Conservation (phyloP, 1,284 basidiomycete genomes). For the Phylloboletellus chloephorus region DNA sequence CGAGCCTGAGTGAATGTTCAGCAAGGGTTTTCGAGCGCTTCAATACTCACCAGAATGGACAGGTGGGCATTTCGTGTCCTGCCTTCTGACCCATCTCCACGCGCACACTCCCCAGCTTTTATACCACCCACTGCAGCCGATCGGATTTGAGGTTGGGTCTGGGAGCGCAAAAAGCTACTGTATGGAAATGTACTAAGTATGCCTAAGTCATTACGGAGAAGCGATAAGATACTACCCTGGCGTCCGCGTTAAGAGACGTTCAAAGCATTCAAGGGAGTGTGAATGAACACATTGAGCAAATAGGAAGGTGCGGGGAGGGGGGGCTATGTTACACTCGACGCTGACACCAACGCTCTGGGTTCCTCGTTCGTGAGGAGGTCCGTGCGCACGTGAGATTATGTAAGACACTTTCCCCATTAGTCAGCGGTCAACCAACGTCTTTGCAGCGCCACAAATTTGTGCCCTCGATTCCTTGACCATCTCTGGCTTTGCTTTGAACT, state of each 20-base stretch:
- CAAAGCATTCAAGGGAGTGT: constrained; percentile 2
- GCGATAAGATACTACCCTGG: constrained; percentile 3
- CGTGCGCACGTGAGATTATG: constrained; percentile 26
- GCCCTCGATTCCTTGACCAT: constrained; percentile 15
- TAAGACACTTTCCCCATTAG: constrained; percentile 21
- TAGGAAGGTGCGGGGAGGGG: background rate
- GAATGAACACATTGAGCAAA: background rate
- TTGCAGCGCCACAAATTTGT: constrained; percentile 26
- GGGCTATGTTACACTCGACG: too few species aligned
- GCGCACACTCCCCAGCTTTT: constrained; percentile 14
- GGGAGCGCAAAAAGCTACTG: constrained; percentile 19
- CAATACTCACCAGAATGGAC: constrained; percentile 57
- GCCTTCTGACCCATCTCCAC: constrained; percentile 4
- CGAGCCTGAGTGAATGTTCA: constrained; percentile 49
- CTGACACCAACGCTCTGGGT: constrained; percentile 5
- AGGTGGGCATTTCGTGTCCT: constrained; percentile 31
- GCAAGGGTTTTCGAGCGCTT: background rate
- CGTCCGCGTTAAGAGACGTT: constrained; percentile 1
- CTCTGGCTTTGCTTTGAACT: constrained; percentile 14
- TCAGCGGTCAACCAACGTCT: constrained; percentile 20
- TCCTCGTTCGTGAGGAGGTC: constrained; percentile 15
- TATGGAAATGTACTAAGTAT: constrained; percentile 5
- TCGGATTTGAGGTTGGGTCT: constrained; percentile 4
- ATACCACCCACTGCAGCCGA: constrained; percentile 8
- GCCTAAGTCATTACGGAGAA: constrained; percentile 4